Conservation (phyloP, 805 yeast genomes). For the Myxozyma udenii region DNA sequence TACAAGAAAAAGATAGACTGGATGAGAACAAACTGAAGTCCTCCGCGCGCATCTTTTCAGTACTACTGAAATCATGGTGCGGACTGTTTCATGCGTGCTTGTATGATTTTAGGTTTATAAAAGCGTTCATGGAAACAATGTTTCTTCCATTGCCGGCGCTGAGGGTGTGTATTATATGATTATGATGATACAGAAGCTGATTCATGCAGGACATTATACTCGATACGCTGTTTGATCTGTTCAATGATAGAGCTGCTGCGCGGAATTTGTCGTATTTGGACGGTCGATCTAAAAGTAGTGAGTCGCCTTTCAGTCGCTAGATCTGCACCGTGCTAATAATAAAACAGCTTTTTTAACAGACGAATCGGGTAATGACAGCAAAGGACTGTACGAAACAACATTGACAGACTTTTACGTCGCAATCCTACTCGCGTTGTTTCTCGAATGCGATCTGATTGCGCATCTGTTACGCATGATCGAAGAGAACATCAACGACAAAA, state of each 20-base stretch:
- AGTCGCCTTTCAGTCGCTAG: too few relatives aligned
- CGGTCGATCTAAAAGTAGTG: slow-evolving; percentile 32
- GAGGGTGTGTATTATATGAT: slow-evolving; percentile 7
- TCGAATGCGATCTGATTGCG: slow-evolving; percentile 36
- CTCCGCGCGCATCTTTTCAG: slow-evolving; percentile 56
- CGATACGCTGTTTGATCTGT: slow-evolving; percentile 66
- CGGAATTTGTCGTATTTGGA: slow-evolving; percentile 46
- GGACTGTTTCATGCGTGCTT: slow-evolving; percentile 68
- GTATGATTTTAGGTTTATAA: slow-evolving; percentile 54
- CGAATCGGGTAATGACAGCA: too few relatives aligned
- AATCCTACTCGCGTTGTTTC: slow-evolving; percentile 52
- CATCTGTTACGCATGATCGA: slow-evolving; percentile 21
- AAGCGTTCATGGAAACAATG: slow-evolving; percentile 59
- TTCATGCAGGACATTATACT: slow-evolving; percentile 55
- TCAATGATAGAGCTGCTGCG: slow-evolving; percentile 58
- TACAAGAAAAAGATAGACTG: slow-evolving; percentile 48
- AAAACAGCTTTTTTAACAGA: too few relatives aligned
- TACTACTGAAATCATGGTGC: slow-evolving; percentile 61
- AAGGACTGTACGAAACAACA: too few relatives aligned
- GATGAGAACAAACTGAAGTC: slow-evolving; percentile 57
- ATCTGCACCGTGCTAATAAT: too few relatives aligned
- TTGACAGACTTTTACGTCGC: slow-evolving; percentile 63
- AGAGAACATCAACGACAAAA: slow-evolving; percentile 42
- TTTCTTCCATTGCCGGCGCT: slow-evolving; percentile 54
- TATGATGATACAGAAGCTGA: background rate